Percentiles rank a stretch among this genome's conserved stretches.
phyloP scores from a whole-genome alignment of 768 basidiomycete genomes.

The Pisolithus marmoratus region DNA sequence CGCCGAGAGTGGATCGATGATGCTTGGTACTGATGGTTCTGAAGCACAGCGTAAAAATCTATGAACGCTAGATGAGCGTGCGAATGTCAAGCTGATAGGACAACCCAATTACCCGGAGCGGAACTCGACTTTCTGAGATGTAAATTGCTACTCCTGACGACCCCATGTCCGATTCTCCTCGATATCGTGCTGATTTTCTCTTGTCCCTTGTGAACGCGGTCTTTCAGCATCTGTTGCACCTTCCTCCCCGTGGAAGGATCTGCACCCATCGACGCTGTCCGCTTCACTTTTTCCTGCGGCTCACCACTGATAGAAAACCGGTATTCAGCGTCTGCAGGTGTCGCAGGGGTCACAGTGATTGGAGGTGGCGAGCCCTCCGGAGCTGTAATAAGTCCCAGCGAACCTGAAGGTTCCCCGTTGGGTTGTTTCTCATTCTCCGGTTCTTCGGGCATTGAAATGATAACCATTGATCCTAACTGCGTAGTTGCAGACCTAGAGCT shows the following conservation, averaged over 20 bases:
- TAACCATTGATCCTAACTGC: conserved; percentile 9
- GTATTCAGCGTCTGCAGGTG: conserved; percentile 36
- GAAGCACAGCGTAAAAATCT: conserved; percentile 69
- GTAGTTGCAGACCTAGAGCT: conserved; percentile 24
- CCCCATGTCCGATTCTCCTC: conserved; percentile 68
- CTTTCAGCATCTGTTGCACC: conserved; percentile 70
- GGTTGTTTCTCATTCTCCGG: conserved; percentile 6
- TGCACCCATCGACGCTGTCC: conserved; percentile 26
- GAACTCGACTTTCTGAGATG: conserved; percentile 55
- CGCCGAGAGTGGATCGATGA: conserved; percentile 83
- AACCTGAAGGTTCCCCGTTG: background rate
- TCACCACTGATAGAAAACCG: conserved; percentile 16
- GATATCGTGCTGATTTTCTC: conserved; percentile 72
- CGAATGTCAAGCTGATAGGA: background rate
- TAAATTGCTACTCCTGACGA: conserved; percentile 44
- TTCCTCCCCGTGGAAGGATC: conserved; percentile 63
- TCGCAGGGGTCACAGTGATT: conserved; percentile 61
- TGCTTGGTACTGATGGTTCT: conserved; percentile 59
- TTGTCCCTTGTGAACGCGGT: conserved; percentile 67
- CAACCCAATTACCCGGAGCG: conserved; percentile 54
- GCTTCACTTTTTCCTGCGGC: conserved; percentile 17
- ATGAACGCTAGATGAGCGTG: background rate
- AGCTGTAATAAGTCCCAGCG: conserved; percentile 4
- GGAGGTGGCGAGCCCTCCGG: conserved; percentile 17
- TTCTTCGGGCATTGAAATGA: conserved; percentile 12